Evolutionary conservation across 2,329 filamentous ascomycete genomes (phyloP), one percentile per base, ranked within the genome.

Genomic region (Eutypella sp.): DNA sequence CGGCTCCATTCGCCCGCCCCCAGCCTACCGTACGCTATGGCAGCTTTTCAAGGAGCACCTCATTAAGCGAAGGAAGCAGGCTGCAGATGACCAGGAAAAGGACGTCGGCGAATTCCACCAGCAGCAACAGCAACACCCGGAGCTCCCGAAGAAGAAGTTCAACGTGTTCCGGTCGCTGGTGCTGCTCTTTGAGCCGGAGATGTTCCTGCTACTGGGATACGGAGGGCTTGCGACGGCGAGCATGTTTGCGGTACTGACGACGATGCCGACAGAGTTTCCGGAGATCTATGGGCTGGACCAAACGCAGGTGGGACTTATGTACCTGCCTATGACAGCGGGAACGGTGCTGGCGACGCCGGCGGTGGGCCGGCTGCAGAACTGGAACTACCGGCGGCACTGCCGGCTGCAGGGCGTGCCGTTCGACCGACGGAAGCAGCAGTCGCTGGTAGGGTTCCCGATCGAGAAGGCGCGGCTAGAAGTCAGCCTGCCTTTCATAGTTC

Each of bases 331-430:
- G 38, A 67, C 63, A 2, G 56, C 55, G 13, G 68, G 67, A 4
- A 65, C 64, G 38, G 57, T 66, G 15, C 34, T 66, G 2, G 57
- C 67, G 2, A 64, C 64, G 1, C 46, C 62, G 20, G 49, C 57
- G 13, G 61, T 65, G 16, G 76, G 81, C 5, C 67, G 67, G 23
- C 45, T 82, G 3, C 67, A 83, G 4, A 82, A 85, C 57, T 75
- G 73, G 67, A 84, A 82, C 53, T 85, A 80, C 57, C 66, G 72
- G 1, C 73, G 79, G 4, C 68, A 78, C 43, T 79, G 79, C 16
- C 60, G 61, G 10, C 65, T 63, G 2, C 63, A 73, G 2, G 72
- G 73, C 10, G 63, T 83, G n/a, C 58, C 67, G 0, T 70, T 80
- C 47, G 69, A 68, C 29, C 69, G 67, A 46, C 73, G 67, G 42